Percentiles rank a stretch among this genome's conserved stretches.
Evolutionary conservation across 164 flowering plant genomes (phyloP).

Genomic region (Vitis amurensis): DNA sequence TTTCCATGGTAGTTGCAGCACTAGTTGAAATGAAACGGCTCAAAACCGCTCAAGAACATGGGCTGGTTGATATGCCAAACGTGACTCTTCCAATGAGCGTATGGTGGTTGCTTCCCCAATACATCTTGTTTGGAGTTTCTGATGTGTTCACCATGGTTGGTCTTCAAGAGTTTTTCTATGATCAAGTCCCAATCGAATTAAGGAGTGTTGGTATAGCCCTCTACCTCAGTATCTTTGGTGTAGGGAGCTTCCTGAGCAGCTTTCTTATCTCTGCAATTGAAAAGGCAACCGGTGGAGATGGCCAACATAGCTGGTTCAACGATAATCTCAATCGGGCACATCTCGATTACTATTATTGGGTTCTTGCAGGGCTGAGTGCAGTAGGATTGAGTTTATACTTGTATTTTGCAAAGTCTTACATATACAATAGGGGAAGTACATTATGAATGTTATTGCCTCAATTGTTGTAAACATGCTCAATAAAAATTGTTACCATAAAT

Average conservation of each 20-base stretch:
- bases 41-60: slow-evolving; percentile 11
- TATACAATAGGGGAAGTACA: slow-evolving; percentile 15
- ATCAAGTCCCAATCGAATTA: slow-evolving; percentile 22
- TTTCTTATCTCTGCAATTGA: slow-evolving; percentile 17
- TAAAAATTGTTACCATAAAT: no score
- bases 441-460: no score
- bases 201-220: slow-evolving; percentile 21
- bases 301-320: slow-evolving; percentile 16
- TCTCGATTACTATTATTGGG: slow-evolving; percentile 26
- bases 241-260: slow-evolving; percentile 23
- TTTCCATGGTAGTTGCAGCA: slow-evolving; percentile 21
- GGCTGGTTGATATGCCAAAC: slow-evolving; percentile 11
- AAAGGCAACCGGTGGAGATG: slow-evolving; percentile 7
- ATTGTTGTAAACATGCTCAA: no score
- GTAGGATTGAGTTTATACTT: slow-evolving; percentile 5
- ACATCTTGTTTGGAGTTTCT: slow-evolving; percentile 16
- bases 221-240: slow-evolving; percentile 23
- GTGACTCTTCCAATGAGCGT: slow-evolving; percentile 14
- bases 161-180: slow-evolving; percentile 27
- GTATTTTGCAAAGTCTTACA: slow-evolving; percentile 17
- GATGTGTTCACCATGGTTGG: slow-evolving; percentile 23
- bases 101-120: slow-evolving; percentile 27
- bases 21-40: slow-evolving; percentile 17
- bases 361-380: slow-evolving; percentile 18
- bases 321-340: slow-evolving; percentile 22